phyloP scores from a whole-genome alignment of 768 basidiomycete genomes.

The Russula sp. region DNA sequence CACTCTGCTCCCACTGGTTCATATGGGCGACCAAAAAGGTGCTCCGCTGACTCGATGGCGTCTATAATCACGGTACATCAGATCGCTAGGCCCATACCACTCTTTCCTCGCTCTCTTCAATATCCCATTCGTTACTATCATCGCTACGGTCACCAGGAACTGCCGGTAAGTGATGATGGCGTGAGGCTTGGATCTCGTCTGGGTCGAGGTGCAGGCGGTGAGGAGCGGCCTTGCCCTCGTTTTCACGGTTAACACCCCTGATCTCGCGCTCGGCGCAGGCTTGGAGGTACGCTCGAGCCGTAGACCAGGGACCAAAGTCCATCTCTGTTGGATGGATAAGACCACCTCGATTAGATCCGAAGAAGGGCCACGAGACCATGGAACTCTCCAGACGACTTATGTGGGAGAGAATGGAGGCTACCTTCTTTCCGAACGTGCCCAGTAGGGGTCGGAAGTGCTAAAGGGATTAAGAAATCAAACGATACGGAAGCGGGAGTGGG shows the following conservation, averaged over 20 bases:
- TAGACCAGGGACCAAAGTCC: slow-evolving; percentile 74
- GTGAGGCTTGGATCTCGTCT: slow-evolving; percentile 62
- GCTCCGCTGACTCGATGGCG: slow-evolving; percentile 58
- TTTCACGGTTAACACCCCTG: slow-evolving; percentile 62
- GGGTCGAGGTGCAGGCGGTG: slow-evolving; percentile 79
- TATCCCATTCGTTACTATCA: slow-evolving; percentile 72
- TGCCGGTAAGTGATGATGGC: slow-evolving; percentile 62
- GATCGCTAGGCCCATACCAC: slow-evolving; percentile 65
- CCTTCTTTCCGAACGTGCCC: not conserved
- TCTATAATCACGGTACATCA: slow-evolving; percentile 78
- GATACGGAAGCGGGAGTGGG: slow-evolving; percentile 26
- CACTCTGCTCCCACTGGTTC: slow-evolving; percentile 52
- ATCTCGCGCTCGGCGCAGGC: slow-evolving; percentile 69
- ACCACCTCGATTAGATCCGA: slow-evolving; percentile 76
- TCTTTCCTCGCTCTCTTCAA: slow-evolving; percentile 73
- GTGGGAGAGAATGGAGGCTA: slow-evolving; percentile 4
- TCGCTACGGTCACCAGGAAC: slow-evolving; percentile 71
- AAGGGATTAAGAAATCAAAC: slow-evolving; percentile 5
- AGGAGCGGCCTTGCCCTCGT: slow-evolving; percentile 69
- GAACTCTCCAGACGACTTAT: slow-evolving; percentile 33
- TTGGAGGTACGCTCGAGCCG: slow-evolving; percentile 51
- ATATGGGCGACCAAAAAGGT: slow-evolving; percentile 78
- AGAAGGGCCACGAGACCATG: slow-evolving; percentile 86
- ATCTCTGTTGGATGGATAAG: slow-evolving; percentile 61
- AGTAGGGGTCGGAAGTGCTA: slow-evolving; percentile 13